phyloP scores from a whole-genome alignment of 352 stramenopile species.

The Phytophthora vignae region DNA sequence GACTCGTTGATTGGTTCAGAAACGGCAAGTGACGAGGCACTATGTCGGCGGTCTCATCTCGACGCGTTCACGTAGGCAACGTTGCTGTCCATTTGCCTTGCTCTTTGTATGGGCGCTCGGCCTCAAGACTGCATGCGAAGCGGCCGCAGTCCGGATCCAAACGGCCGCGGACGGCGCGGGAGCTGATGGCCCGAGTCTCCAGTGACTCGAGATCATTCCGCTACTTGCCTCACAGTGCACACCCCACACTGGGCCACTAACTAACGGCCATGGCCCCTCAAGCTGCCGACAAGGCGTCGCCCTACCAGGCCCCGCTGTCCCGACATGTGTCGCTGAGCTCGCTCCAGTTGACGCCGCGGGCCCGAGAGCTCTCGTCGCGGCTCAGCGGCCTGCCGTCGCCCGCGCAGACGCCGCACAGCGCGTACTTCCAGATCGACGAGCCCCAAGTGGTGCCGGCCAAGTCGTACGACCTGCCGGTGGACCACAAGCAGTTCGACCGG shows the following conservation, averaged over 20 bases:
- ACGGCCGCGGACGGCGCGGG: not conserved
- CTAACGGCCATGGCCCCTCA: conserved; percentile 20
- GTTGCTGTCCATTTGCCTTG: conserved; percentile 22
- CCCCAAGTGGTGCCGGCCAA: conserved; percentile 28
- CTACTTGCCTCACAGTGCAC: conserved; percentile 15
- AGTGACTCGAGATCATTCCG: conserved; percentile 22
- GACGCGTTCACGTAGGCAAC: conserved; percentile 11
- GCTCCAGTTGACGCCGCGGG: conserved; percentile 34
- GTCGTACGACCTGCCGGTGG: conserved; percentile 60
- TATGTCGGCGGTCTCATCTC: conserved; percentile 25
- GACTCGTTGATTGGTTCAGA: conserved; percentile 32
- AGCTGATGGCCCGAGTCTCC: not conserved
- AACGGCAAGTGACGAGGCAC: conserved; percentile 34
- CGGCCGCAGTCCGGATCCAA: conserved; percentile 3
- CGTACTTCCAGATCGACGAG: conserved; percentile 36
- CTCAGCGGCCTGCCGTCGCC: conserved; percentile 29
- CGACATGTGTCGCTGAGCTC: conserved; percentile 30
- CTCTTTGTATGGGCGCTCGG: conserved; percentile 17
- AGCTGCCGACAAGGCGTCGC: conserved; percentile 22
- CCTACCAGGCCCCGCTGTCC: conserved; percentile 11
- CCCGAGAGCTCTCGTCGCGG: conserved; percentile 26
- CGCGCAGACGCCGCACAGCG: conserved; percentile 25
- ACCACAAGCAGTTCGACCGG: conserved; percentile 67
- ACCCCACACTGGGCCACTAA: not conserved
- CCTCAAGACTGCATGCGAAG: conserved; percentile 16